Conservation (phyloP, 768 basidiomycete genomes). For the Chiua virens region DNA sequence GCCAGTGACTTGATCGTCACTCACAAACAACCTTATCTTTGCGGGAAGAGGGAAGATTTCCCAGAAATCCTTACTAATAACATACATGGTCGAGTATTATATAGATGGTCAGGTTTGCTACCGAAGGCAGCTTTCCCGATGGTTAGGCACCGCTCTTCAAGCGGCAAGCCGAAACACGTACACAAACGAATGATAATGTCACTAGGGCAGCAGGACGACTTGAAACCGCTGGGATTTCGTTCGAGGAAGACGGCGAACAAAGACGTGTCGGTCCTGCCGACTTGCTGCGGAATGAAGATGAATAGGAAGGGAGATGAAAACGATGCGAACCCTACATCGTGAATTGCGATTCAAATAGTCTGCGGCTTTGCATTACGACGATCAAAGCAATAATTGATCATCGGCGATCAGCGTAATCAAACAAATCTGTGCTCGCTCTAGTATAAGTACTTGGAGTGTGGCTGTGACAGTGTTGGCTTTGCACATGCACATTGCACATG, state of each 20-base stretch:
- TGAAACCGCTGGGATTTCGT: neutral
- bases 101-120: neutral
- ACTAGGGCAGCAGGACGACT: conserved; percentile 42
- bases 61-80: conserved; percentile 42
- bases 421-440: too few species aligned
- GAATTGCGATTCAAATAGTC: too few species aligned
- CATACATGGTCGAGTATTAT: conserved; percentile 33
- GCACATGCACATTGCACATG: too few species aligned
- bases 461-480: too few species aligned
- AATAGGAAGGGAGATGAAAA: conserved; percentile 14
- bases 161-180: neutral
- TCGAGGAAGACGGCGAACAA: conserved; percentile 10
- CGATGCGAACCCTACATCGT: too few species aligned
- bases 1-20: conserved; percentile 16
- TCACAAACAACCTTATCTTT: conserved; percentile 50
- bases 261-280: conserved; percentile 37
- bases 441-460: too few species aligned
- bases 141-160: too few species aligned
- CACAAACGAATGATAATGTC: conserved; percentile 37
- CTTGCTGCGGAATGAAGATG: conserved; percentile 19
- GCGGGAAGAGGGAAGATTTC: conserved; percentile 36
- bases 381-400: too few species aligned
- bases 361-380: too few species aligned
- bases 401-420: too few species aligned
- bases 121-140: neutral